Base-by-base conservation (phyloP, 2,329 filamentous ascomycete species). In the Microdochium nivale region DNA sequence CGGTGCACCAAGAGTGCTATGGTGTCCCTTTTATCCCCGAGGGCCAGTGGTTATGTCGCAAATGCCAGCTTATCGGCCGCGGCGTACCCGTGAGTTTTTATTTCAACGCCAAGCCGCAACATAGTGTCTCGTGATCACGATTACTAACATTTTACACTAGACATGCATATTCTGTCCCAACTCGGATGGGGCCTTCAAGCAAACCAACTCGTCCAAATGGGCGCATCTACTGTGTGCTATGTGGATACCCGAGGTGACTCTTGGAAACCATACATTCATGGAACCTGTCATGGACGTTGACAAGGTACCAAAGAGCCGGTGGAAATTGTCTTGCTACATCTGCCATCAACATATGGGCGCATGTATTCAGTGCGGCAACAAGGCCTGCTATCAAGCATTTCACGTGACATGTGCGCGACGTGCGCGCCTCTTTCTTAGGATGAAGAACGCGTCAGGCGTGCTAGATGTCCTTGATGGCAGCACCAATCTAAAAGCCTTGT, bases 141-240 rank as follows among this genome's bases (percentile, higher is more conserved):
- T 49, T 54, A 52, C 54, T 50, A 55, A 40, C 49, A 11, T 23
- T 13, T 50, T 37, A 25, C 25, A 52, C 25, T 53, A 86, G 83
- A 95, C 90, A 13, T 99, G 94, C 72, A 96, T 99, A 56, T 99
- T 99, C 72, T 99, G 94, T 64, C 94, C 94, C 1, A 97, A 97
- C 65, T 94, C 88, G 1, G 94, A 97, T 61, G 94, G 94, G 14
- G 94, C 94, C 2, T 99, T 99, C 75, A 99, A 99, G 68, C 94
- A 97, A 70, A 97, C 94, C 1, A 96, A 90, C 58, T 88, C 89
- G 2, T 90, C 91, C 2, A 94, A 95, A 70, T 99, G 94, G 94
- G 89, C 92, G 25, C 94, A 99, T 77, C 72, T 99, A 11, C 81
- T 99, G 9, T 99, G 94, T 65, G 90, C 94, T 30, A 94, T 97